A percentile compares a stretch with the other conserved stretches of the same genome.
These are phyloP conservation scores for Entophlyctis luteolus DNA, from an alignment of 192 early-diverging fungal genomes.

Conservation along the genomic window DNA sequence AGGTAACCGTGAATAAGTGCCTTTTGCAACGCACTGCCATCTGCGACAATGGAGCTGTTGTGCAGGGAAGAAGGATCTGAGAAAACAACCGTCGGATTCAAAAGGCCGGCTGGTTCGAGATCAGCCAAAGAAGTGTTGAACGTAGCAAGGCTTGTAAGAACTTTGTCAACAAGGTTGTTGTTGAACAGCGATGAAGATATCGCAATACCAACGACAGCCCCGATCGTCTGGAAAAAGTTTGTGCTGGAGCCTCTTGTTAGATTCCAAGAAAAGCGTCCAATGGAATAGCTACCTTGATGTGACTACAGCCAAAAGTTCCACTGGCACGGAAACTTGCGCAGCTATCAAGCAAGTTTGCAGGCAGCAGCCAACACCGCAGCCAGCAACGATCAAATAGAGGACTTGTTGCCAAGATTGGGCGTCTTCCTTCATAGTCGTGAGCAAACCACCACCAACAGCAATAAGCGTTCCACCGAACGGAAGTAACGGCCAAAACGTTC, in stretches of 20 bases:
- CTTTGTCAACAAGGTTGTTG: constrained; percentile 41
- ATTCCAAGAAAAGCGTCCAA: not conserved
- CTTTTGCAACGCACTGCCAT: constrained; percentile 7
- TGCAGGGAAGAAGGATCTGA: constrained; percentile 3
- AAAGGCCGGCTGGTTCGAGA: not conserved
- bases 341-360: constrained; percentile 68
- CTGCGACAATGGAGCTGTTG: not conserved
- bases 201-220: constrained; percentile 58
- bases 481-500: constrained; percentile 58
- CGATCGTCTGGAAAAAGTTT: constrained; percentile 50
- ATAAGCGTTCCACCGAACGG: constrained; percentile 46
- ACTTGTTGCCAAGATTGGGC: constrained; percentile 50
- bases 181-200: constrained; percentile 57
- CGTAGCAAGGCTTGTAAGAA: not conserved
- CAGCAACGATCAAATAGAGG: constrained; percentile 60
- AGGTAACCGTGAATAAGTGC: constrained; percentile 31
- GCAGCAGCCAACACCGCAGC: constrained; percentile 63
- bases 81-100: not conserved
- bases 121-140: not conserved
- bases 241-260: not conserved
- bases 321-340: constrained; percentile 62
- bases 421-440: constrained; percentile 22
- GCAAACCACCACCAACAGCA: constrained; percentile 16
- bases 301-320: constrained; percentile 61
- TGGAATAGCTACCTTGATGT: constrained; percentile 34